Evolutionary conservation across 2,329 filamentous ascomycete genomes (phyloP), one percentile per base, ranked within the genome.

Genomic region (Ceratocystis cacaofunesta): DNA sequence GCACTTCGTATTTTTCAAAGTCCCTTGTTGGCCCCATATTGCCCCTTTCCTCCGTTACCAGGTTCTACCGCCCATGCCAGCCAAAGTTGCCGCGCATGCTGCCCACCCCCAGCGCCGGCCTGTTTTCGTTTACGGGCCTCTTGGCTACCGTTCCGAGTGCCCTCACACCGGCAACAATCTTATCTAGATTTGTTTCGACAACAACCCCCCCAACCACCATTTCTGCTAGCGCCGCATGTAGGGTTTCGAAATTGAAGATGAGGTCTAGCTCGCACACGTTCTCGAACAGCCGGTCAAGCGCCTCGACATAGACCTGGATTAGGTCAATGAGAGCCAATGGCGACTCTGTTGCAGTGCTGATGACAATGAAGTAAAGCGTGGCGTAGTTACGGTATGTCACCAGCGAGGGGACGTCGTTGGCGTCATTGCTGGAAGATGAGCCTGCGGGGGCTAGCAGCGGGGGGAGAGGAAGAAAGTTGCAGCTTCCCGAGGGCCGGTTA

Each of bases 341-440:
- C 0, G 90, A 96, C 76, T 99, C 94, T 67, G 94, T 96, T 4
- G 91, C 90, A 3, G 95, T 99, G 44, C 88, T 94, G 72, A 99
- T 99, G 74, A 99, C 81, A 76, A 99, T 99, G 79, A 99, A 99
- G 78, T 95, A 97, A 68, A 99, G 87, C 0, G 94, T 99, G 8
- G 94, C 94, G 74, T 97, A 99, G 80, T 96, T 90, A 67, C 94
- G 90, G 80, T 99, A 99, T 7, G 94, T 97, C 58, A 99, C 91
- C 68, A 97, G 88, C 5, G 91, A 94, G 8, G 94, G 94, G 10
- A 91, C 88, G 76, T 97, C 94, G 73, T 90, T 92, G 71, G 83
- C 83, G 72, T 78, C 80, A 72, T 76, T 87, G 75, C 74, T 88
- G 73, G 71, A 84, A 28, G 87, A 76, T 72, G 89, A 78, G 76